A percentile compares a stretch with the other conserved stretches of the same genome.
Evolutionary conservation across 768 basidiomycete species (phyloP).

Genomic region (Trametes gibbosa): DNA sequence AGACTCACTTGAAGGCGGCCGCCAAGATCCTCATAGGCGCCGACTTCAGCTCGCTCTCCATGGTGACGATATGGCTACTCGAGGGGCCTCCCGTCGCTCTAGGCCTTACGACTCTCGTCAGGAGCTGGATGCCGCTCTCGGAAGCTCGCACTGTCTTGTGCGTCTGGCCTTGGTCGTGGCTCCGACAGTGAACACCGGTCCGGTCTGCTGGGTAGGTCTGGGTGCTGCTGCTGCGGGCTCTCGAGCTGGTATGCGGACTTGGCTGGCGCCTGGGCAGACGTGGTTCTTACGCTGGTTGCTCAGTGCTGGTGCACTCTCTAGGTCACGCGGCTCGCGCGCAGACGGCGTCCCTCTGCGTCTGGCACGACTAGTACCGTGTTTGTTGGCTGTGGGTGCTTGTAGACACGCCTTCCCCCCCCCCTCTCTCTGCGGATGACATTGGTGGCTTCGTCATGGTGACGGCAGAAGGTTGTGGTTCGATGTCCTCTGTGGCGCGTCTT

Average conservation of each 20-base stretch:
- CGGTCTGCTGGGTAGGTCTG: background rate
- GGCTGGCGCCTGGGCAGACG: background rate
- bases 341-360: background rate
- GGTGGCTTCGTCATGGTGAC: background rate
- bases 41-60: background rate
- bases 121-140: constrained; percentile 2
- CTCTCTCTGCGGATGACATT: background rate
- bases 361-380: background rate
- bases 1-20: background rate
- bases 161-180: constrained; percentile 2
- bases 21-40: background rate
- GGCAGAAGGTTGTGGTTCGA: constrained; percentile 1
- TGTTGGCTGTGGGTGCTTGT: constrained; percentile 4
- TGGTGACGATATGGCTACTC: constrained; percentile 8
- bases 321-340: background rate
- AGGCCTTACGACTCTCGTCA: background rate
- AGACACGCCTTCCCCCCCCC: background rate
- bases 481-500: background rate
- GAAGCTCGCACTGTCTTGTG: background rate
- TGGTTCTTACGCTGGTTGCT: background rate
- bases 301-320: background rate
- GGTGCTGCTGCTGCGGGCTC: background rate
- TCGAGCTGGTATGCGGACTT: background rate
- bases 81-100: background rate
- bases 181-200: background rate